phyloP scores from a whole-genome alignment of 164 flowering plant genomes.

The Nymphaea colorata region DNA sequence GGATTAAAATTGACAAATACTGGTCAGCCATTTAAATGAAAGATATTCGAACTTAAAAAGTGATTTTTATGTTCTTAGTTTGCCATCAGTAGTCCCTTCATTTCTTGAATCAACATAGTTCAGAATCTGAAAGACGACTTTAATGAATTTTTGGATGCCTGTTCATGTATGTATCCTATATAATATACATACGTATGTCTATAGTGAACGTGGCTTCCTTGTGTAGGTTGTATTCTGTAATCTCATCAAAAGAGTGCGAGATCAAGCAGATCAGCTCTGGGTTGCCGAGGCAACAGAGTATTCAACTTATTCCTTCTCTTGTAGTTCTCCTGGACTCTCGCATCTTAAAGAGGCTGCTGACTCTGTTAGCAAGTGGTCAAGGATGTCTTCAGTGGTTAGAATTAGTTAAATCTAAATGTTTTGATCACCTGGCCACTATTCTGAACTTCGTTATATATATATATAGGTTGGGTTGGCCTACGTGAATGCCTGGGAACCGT shows the following conservation, averaged over 20 bases:
- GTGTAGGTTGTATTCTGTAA: constrained; percentile 76
- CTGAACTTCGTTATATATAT: background rate
- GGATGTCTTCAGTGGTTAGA: constrained; percentile 36
- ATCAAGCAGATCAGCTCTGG: constrained; percentile 67
- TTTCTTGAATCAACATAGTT: too few species aligned
- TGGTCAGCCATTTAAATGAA: too few species aligned
- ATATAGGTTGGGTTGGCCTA: background rate
- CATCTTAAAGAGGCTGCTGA: constrained; percentile 64
- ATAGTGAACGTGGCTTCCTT: too few species aligned
- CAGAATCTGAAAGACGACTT: too few species aligned
- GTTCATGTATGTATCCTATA: too few species aligned
- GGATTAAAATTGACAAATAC: too few species aligned
- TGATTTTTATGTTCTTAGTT: too few species aligned
- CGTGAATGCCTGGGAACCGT: background rate
- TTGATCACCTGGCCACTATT: background rate
- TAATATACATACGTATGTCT: too few species aligned
- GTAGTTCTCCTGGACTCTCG: constrained; percentile 25
- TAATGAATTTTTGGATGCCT: too few species aligned
- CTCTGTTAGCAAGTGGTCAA: constrained; percentile 48
- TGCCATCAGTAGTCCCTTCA: too few species aligned
- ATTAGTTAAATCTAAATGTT: background rate
- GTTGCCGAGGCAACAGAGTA: constrained; percentile 89
- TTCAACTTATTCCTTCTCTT: constrained; percentile 43
- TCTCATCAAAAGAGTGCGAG: constrained; percentile 60
- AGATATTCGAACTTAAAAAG: too few species aligned